Base-by-base conservation (phyloP, 495 filamentous ascomycete species). In the Talaromyces trachyspermus region DNA sequence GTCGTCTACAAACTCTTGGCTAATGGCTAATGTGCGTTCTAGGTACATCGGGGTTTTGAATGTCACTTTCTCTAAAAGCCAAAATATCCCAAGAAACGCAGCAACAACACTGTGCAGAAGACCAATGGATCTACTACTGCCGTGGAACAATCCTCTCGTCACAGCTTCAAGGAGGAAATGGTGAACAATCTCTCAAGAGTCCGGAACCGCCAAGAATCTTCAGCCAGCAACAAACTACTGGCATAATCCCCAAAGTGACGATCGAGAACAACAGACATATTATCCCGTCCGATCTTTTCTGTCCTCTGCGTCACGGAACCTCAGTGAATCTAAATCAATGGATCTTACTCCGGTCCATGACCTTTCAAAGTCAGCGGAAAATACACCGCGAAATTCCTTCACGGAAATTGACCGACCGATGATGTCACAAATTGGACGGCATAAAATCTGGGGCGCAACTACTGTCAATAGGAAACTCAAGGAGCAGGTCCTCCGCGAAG, bases 21-120 rank as follows among this genome's bases (percentile, higher is more conserved):
- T 74, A 62, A 62, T 43, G 20, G 59, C 44, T 52, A 54, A 17
- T 50, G 57, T 54, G 49, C 25, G 8, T 47, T 27, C 7, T 50
- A 92, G 92, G 60, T 98, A 98, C 54, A 96, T 98, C 50, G 92
- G 92, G 17, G 92, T 98, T 33, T 69, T 98, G 30, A 98, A 98
- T 61, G 92, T 97, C 11, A 96, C 92, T 0, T 96, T 90, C 62
- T 89, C 89, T 18, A 95, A 94, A 83, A 79, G 32, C 69, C 78
- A 5, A 87, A 88, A 41, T 78, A 76, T 25, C 78, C 77, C 53
- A 87, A 83, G 50, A 65, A 65, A 41, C 66, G 66, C 49, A 65
- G 74, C 17, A 76, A 57, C 15, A 53, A 46, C 3, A 43, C 54
- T n/a, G 25, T 33, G 2, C 53, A 62, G 33, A 46, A 46, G 20